These are phyloP conservation scores for Coemansia erecta DNA, from an alignment of 192 early-diverging fungal genomes.

Conservation along the genomic window DNA sequence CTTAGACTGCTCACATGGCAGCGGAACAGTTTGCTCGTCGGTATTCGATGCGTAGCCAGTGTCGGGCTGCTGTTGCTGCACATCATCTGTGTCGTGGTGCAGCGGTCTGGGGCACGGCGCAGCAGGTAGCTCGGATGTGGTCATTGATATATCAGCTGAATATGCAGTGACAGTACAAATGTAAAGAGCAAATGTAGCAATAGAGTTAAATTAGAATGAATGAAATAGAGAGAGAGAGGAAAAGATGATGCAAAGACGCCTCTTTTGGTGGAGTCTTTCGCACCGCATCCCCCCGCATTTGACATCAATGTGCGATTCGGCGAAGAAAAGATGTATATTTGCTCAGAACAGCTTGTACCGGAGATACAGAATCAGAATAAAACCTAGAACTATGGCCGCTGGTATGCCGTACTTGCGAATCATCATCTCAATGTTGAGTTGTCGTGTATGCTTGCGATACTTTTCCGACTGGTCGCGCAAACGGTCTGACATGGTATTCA, in stretches of 20 bases:
- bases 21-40: not conserved
- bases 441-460: constrained; percentile 83
- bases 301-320: not conserved
- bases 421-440: constrained; percentile 84
- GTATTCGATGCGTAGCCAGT: not conserved
- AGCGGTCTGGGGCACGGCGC: not conserved
- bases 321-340: not conserved
- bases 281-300: not conserved
- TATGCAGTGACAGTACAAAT: no score
- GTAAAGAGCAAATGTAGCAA: not conserved
- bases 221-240: not conserved
- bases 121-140: not conserved
- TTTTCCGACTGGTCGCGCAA: constrained; percentile 72
- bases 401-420: constrained; percentile 95
- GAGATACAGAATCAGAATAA: constrained; percentile 80
- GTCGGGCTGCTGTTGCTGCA: not conserved
- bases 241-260: not conserved
- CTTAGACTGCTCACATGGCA: no score
- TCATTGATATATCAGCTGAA: not conserved
- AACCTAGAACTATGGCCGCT: constrained; percentile 69
- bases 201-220: not conserved
- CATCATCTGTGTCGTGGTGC: not conserved
- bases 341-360: constrained; percentile 49
- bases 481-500: constrained; percentile 64
- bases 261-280: no score